Evolutionary conservation across 2,329 filamentous ascomycete genomes (phyloP).

Genomic region (Xylogone sp.): DNA sequence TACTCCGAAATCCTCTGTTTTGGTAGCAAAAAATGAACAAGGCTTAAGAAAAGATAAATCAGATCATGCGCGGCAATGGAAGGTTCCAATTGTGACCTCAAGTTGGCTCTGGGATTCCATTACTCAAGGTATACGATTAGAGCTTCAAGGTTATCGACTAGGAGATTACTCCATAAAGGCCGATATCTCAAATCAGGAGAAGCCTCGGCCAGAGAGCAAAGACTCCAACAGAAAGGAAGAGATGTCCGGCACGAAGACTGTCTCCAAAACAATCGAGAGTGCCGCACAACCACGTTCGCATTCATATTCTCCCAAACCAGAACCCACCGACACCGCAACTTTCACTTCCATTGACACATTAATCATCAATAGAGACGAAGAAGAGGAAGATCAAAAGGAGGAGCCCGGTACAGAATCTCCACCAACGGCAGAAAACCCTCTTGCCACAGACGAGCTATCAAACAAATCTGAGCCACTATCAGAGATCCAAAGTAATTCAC

Average conservation of each 20-base stretch:
- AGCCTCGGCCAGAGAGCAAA: neutral
- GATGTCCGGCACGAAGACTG: neutral
- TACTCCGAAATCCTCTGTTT: conserved; percentile 65
- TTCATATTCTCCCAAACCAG: neutral
- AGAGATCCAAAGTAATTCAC: conserved; percentile 27
- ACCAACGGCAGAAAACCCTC: neutral
- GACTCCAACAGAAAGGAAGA: neutral
- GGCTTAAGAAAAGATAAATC: conserved; percentile 69
- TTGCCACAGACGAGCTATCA: neutral
- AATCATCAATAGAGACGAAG: neutral
- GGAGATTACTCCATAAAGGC: conserved; percentile 5
- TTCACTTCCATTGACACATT: conserved; percentile 6
- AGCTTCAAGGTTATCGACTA: conserved; percentile 42
- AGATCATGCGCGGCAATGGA: conserved; percentile 68
- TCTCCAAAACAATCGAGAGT: neutral
- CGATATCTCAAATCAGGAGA: neutral
- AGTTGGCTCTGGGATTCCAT: conserved; percentile 88
- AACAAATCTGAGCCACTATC: conserved; percentile 21
- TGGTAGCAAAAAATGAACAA: conserved; percentile 54
- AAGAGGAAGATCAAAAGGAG: no score
- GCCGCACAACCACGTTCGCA: neutral
- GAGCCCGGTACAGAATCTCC: neutral
- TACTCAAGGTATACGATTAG: conserved; percentile 46
- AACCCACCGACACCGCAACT: conserved; percentile 3
- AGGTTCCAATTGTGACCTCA: conserved; percentile 74